Base-by-base conservation (phyloP, 306 rosid genomes). In the Nissolia schottii region DNA sequence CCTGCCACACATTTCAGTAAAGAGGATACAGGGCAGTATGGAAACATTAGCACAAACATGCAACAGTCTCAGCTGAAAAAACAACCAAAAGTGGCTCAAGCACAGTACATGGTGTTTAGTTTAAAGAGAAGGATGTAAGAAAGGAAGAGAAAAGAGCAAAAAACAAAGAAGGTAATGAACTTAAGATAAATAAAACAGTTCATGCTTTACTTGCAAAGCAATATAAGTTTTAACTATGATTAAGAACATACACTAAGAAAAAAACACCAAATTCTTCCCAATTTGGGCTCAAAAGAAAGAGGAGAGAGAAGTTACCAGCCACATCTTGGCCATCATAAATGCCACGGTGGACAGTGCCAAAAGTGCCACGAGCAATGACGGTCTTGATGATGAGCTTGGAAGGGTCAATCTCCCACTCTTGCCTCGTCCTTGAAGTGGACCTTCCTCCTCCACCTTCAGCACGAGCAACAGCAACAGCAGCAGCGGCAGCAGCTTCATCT, bases 361-460 rank as follows among this genome's bases (percentile, higher is more conserved):
- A 94, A 75, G 97, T 89, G 29, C 99, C 99, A 40, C 99, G 96
- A 75, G 99, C 99, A 68, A 94, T 89, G 68, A 76, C 93, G 27
- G 83, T 24, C 68, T 91, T 94, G 89, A 94, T 82, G 28, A 86
- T 53, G 43, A 94, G 97, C 45, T 94, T 94, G 0, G 96, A 86
- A 59, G 99, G 91, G 73, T 94, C 97, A 77, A 94, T 94, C 95
- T 94, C 99, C 99, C 99, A 94, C 29, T 94, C 99, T 70, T 89
- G 90, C 79, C 91, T 86, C 5, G 78, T 78, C 32, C 70, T 15
- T 12, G 77, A n/a, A n/a, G n/a, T 71, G 27, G 88, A 66, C 83
- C 88, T 83, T 16, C 79, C 81, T 45, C 80, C 82, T 46, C 37
- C 85, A 20, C n/a, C n/a, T n/a, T n/a, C n/a, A n/a, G n/a, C n/a